Evolutionary conservation across 305 asterid genomes (phyloP).

Genomic region (Fraxinus albicans): DNA sequence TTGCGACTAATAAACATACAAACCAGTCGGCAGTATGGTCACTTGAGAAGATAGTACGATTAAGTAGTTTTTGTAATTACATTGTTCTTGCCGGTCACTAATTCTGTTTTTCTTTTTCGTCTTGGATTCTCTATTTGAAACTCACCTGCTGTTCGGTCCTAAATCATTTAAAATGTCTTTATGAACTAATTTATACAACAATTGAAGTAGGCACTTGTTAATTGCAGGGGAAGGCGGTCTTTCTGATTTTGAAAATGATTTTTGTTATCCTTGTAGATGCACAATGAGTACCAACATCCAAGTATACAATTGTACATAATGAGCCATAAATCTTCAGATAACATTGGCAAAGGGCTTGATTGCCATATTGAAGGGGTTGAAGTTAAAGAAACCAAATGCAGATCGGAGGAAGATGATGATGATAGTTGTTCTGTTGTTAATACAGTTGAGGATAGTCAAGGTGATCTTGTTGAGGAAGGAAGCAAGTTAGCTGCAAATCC

Average conservation of each 20-base stretch:
- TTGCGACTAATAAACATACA: background rate
- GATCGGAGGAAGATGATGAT: conserved; percentile 45
- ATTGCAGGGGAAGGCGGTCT: background rate
- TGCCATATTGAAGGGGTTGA: conserved; percentile 26
- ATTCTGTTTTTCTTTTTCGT: background rate
- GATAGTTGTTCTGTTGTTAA: conserved; percentile 18
- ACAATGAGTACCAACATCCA: conserved; percentile 78
- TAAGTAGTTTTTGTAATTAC: background rate
- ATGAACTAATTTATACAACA: background rate
- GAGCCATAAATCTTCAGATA: conserved; percentile 50
- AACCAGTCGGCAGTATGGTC: background rate
- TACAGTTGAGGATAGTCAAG: conserved; percentile 23
- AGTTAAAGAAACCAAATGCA: conserved; percentile 37
- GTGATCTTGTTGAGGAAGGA: conserved; percentile 28
- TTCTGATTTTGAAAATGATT: background rate
- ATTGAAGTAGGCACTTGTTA: background rate
- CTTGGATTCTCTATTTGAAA: background rate
- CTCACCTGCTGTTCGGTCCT: background rate
- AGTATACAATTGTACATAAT: conserved; percentile 82
- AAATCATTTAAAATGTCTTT: background rate
- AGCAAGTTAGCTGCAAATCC: conserved; percentile 20
- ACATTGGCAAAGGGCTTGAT: conserved; percentile 27
- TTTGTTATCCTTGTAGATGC: conserved; percentile 61
- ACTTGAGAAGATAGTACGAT: background rate
- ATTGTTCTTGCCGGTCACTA: background rate